Evolutionary conservation across 495 filamentous ascomycete species (phyloP).

Genomic region (Tuber magnatum): DNA sequence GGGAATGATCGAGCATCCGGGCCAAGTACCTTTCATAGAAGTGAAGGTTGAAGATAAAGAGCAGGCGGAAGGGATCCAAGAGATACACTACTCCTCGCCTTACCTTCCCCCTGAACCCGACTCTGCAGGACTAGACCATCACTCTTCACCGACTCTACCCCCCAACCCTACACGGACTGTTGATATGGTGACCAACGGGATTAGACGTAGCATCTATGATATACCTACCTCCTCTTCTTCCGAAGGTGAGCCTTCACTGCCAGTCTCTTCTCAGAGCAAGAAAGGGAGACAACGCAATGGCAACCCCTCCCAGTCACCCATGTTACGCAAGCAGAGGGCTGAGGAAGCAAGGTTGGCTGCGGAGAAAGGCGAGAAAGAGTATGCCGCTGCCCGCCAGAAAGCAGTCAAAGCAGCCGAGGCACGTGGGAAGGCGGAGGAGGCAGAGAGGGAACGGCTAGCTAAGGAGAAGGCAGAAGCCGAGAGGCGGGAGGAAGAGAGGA

Average conservation of each 20-base stretch:
- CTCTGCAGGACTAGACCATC: neutral
- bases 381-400: conserved; percentile 10
- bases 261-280: neutral
- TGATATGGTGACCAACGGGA: neutral
- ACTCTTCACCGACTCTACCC: neutral
- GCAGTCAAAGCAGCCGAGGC: conserved; percentile 11
- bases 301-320: neutral
- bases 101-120: neutral
- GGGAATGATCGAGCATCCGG: neutral
- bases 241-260: neutral
- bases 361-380: neutral
- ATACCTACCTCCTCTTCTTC: conserved; percentile 3
- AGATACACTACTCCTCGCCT: neutral
- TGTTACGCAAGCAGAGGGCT: neutral
- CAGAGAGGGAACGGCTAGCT: conserved; percentile 8
- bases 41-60: neutral
- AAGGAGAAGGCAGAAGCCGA: conserved; percentile 16
- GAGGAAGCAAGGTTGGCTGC: conserved; percentile 1
- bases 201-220: neutral
- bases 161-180: neutral
- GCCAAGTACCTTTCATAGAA: neutral
- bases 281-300: neutral
- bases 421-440: conserved; percentile 3
- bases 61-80: neutral
- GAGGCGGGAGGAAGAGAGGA: conserved; percentile 11